Conservation (phyloP, 116 monocot species). For the Cymodocea nodosa region DNA sequence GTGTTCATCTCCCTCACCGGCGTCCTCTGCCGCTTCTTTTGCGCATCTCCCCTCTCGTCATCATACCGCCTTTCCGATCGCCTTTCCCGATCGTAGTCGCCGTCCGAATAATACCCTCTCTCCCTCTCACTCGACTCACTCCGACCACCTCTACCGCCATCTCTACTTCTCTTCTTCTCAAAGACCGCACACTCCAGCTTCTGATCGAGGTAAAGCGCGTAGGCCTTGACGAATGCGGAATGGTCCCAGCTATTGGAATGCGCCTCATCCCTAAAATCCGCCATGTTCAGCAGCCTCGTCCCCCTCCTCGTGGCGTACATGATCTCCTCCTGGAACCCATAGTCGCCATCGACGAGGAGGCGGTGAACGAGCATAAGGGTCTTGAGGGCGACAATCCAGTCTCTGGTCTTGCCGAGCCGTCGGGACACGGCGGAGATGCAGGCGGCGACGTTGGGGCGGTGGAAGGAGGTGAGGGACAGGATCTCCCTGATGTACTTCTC, state of each 20-base stretch:
- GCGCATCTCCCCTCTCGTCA: slow-evolving; percentile 26
- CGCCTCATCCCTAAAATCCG: slow-evolving; percentile 76
- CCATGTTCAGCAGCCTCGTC: slow-evolving; percentile 45
- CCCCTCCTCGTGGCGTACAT: slow-evolving; percentile 60
- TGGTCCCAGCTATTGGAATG: slow-evolving; percentile 83
- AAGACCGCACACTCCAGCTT: slow-evolving; percentile 48
- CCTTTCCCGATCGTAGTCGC: slow-evolving; percentile 19
- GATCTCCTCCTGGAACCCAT: slow-evolving; percentile 51
- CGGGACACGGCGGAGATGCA: slow-evolving; percentile 43
- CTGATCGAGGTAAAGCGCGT: slow-evolving; percentile 71
- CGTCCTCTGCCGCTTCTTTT: slow-evolving; percentile 33
- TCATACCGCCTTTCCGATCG: slow-evolving; percentile 10
- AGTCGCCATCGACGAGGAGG: slow-evolving; percentile 56
- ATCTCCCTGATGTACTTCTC: slow-evolving; percentile 59
- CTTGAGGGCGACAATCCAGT: slow-evolving; percentile 79
- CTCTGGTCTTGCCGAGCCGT: slow-evolving; percentile 55
- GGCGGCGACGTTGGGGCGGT: slow-evolving; percentile 33
- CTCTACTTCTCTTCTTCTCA: slow-evolving; percentile 23
- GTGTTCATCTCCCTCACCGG: slow-evolving; percentile 59
- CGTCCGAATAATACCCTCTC: slow-evolving; percentile 3
- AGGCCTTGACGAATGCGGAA: slow-evolving; percentile 71
- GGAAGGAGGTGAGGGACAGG: slow-evolving; percentile 42
- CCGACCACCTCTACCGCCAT: no score
- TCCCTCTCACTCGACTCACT: slow-evolving; percentile 5
- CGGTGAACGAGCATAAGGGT: slow-evolving; percentile 59